These are phyloP conservation scores for Picochlorum sp. DNA, from an alignment of 139 green algal species.

Conservation along the genomic window DNA sequence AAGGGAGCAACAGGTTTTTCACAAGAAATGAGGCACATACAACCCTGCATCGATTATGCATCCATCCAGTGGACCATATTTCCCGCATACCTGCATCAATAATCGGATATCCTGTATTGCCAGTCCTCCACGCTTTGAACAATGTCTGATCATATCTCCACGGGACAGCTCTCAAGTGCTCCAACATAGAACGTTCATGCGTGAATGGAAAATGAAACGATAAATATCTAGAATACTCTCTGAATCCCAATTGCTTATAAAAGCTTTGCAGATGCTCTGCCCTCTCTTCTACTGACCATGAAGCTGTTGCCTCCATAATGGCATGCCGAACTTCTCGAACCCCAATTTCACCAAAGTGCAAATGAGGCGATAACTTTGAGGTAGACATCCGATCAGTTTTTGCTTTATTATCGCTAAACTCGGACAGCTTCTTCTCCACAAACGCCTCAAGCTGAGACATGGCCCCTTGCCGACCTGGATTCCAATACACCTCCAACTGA, in stretches of 20 bases:
- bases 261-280: slow-evolving; percentile 42
- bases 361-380: slow-evolving; percentile 79
- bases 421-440: slow-evolving; percentile 41
- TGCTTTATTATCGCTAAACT: slow-evolving; percentile 59
- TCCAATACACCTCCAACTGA: slow-evolving; percentile 72
- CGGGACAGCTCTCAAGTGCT: slow-evolving; percentile 73
- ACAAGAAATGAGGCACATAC: slow-evolving; percentile 72
- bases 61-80: slow-evolving; percentile 78
- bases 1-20: slow-evolving; percentile 87
- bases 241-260: slow-evolving; percentile 75
- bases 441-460: slow-evolving; percentile 59
- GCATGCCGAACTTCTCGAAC: slow-evolving; percentile 59
- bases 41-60: slow-evolving; percentile 75
- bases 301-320: slow-evolving; percentile 13
- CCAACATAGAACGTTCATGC: slow-evolving; percentile 81
- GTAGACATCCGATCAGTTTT: slow-evolving; percentile 76
- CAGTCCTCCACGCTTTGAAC: slow-evolving; percentile 77
- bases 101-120: slow-evolving; percentile 77
- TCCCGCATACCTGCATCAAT: slow-evolving; percentile 80
- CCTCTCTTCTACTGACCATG: neutral
- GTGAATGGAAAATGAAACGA: slow-evolving; percentile 95
- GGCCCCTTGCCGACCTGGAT: slow-evolving; percentile 52
- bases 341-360: slow-evolving; percentile 82
- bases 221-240: slow-evolving; percentile 87
- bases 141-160: slow-evolving; percentile 74